phyloP scores from a whole-genome alignment of 2,329 filamentous ascomycete species.

The Talaromyces sp. region DNA sequence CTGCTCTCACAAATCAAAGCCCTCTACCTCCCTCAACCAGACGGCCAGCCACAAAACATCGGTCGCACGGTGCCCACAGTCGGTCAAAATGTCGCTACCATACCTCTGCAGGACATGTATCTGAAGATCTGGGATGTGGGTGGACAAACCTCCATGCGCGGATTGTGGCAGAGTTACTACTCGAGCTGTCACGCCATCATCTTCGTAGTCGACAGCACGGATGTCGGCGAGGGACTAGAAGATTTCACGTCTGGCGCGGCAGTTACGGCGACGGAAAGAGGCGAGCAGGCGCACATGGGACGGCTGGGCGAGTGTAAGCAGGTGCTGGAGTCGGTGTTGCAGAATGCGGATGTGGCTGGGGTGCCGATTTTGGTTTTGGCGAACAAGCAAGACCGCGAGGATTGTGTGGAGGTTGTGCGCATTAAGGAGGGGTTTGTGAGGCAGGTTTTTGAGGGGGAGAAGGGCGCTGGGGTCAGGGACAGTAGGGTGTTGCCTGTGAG shows the following conservation, averaged over 20 bases:
- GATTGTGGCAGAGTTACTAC: slow-evolving; percentile 96
- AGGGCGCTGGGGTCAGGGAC: slow-evolving; percentile 79
- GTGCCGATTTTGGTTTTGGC: slow-evolving; percentile 89
- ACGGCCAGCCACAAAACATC: slow-evolving; percentile 52
- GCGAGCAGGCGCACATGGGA: slow-evolving; percentile 32
- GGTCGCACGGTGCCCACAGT: slow-evolving; percentile 92
- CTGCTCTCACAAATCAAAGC: slow-evolving; percentile 96
- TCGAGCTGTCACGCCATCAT: slow-evolving; percentile 91
- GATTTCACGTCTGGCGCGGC: slow-evolving; percentile 28
- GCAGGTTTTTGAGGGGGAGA: slow-evolving; percentile 92
- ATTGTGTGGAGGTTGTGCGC: slow-evolving; percentile 93
- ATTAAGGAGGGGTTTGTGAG: slow-evolving; percentile 97
- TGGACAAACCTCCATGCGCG: slow-evolving; percentile 82
- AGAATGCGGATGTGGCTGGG: slow-evolving; percentile 81
- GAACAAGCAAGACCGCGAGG: slow-evolving; percentile 97
- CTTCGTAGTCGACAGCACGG: slow-evolving; percentile 93
- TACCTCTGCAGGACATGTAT: slow-evolving; percentile 90
- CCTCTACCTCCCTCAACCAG: slow-evolving; percentile 57
- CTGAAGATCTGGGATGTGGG: slow-evolving; percentile 98
- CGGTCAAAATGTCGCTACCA: slow-evolving; percentile 91
- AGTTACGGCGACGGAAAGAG: background rate
- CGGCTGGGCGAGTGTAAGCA: slow-evolving; percentile 83
- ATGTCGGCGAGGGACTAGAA: slow-evolving; percentile 78
- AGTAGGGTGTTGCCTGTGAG: slow-evolving; percentile 87
- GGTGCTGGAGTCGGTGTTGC: slow-evolving; percentile 85